phyloP scores from a whole-genome alignment of 371 early-diverging fungal genomes.

The Mortierella sp. region DNA sequence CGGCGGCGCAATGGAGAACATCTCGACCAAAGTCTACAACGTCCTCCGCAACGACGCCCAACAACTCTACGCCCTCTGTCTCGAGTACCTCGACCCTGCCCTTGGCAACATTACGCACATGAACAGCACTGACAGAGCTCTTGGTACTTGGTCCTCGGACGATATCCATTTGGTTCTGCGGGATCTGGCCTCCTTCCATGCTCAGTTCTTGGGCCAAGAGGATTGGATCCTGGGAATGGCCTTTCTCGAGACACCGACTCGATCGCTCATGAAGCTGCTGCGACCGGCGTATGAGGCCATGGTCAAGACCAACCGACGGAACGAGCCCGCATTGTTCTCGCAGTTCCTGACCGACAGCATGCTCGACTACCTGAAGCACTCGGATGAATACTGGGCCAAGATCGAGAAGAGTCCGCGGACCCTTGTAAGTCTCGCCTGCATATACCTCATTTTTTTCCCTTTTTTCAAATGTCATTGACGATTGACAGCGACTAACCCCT shows the following conservation, averaged over 20 bases:
- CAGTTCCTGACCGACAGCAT: slow-evolving; percentile 24
- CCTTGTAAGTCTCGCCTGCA: slow-evolving; percentile 52
- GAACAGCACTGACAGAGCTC: slow-evolving; percentile 45
- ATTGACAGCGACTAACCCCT: background rate
- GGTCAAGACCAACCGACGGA: slow-evolving; percentile 38
- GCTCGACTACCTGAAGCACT: slow-evolving; percentile 39
- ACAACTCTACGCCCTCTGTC: slow-evolving; percentile 54
- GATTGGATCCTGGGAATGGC: slow-evolving; percentile 23
- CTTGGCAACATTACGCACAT: slow-evolving; percentile 43
- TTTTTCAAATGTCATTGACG: background rate
- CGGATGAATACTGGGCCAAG: slow-evolving; percentile 44
- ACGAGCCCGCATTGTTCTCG: slow-evolving; percentile 34
- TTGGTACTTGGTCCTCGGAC: slow-evolving; percentile 32
- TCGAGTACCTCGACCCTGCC: slow-evolving; percentile 47
- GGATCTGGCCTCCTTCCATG: slow-evolving; percentile 51
- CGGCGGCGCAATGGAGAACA: slow-evolving; percentile 49
- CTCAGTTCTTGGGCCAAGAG: slow-evolving; percentile 51
- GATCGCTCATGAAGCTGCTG: slow-evolving; percentile 38
- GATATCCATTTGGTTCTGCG: slow-evolving; percentile 41
- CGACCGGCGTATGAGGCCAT: slow-evolving; percentile 48
- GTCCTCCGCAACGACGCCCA: slow-evolving; percentile 50
- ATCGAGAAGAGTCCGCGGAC: slow-evolving; percentile 49
- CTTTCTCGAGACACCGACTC: slow-evolving; percentile 52
- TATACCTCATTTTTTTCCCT: background rate
- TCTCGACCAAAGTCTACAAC: slow-evolving; percentile 57